phyloP scores from a whole-genome alignment of 768 basidiomycete species.

The Phylloporus sp. region DNA sequence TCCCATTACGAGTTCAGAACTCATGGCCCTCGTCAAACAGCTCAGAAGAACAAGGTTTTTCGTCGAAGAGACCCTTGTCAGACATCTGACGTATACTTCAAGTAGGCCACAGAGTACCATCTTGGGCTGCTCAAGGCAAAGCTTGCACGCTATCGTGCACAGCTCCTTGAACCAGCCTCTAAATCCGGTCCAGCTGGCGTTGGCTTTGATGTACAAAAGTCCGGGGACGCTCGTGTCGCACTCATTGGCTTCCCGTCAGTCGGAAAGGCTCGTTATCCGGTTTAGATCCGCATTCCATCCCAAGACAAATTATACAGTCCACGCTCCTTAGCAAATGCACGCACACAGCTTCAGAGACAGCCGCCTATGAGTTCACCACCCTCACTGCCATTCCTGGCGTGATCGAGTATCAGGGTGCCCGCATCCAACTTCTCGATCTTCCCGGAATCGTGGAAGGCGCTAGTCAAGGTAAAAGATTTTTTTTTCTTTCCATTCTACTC shows the following conservation, averaged over 20 bases:
- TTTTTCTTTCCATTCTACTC: background rate
- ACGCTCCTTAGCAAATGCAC: constrained; percentile 91
- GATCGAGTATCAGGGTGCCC: constrained; percentile 89
- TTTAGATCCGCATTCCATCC: background rate
- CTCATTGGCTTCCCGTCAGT: constrained; percentile 96
- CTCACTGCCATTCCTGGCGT: constrained; percentile 96
- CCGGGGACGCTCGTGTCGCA: constrained; percentile 86
- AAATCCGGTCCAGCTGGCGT: constrained; percentile 79
- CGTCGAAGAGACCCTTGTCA: constrained; percentile 2
- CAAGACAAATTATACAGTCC: constrained; percentile 46
- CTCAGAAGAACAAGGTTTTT: constrained; percentile 92
- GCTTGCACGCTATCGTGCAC: constrained; percentile 89
- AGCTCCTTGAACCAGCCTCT: constrained; percentile 85
- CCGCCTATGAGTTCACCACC: constrained; percentile 95
- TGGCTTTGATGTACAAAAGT: constrained; percentile 86
- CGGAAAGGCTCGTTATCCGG: constrained; percentile 56
- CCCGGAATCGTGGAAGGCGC: constrained; percentile 96
- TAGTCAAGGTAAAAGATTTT: constrained; percentile 52
- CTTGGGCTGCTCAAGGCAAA: constrained; percentile 93
- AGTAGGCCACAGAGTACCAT: constrained; percentile 89
- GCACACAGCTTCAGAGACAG: constrained; percentile 82
- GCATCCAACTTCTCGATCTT: constrained; percentile 92
- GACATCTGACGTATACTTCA: constrained; percentile 11
- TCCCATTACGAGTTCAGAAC: background rate
- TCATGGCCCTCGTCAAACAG: constrained; percentile 34